phyloP scores from a whole-genome alignment of 1,284 basidiomycete species.

The Tilletia indica region DNA sequence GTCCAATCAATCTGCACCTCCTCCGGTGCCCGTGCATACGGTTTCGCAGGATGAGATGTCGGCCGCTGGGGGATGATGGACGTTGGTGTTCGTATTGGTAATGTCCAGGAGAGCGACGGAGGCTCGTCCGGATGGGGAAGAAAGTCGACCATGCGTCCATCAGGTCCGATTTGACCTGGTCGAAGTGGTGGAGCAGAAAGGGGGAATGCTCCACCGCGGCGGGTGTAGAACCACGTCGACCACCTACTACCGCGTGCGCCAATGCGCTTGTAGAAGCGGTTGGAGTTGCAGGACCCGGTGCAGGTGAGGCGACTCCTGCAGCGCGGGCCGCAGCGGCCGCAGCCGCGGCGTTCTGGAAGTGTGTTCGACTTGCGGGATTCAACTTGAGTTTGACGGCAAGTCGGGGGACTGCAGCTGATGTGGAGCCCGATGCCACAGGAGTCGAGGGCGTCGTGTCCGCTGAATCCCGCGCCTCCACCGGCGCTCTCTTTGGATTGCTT shows the following conservation, averaged over 20 bases:
- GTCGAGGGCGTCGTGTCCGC: not conserved
- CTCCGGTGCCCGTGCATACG: conserved; percentile 13
- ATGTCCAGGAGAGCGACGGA: not conserved
- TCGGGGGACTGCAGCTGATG: not conserved
- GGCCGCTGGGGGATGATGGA: conserved; percentile 14
- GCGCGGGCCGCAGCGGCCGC: conserved; percentile 7
- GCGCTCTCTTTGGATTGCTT: not conserved
- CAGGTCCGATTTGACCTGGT: conserved; percentile 8
- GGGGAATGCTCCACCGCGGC: not conserved
- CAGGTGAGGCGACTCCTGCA: not conserved
- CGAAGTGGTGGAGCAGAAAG: not conserved
- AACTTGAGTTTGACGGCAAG: conserved; percentile 15
- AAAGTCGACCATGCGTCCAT: conserved; percentile 15
- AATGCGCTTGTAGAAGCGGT: not conserved
- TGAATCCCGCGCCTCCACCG: not conserved
- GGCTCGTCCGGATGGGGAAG: conserved; percentile 12
- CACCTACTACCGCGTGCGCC: not conserved
- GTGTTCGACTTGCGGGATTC: conserved; percentile 15
- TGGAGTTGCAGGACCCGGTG: not conserved
- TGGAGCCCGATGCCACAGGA: not conserved
- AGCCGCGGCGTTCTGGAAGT: conserved; percentile 11
- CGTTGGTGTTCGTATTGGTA: not conserved
- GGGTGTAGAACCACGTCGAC: not conserved
- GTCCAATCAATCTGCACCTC: conserved; percentile 17
- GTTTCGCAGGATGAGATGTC: not conserved